Percentiles rank a stretch among this genome's conserved stretches.
These are phyloP conservation scores for Pinus taeda DNA, from an alignment of 75 land plant species.

Conservation along the genomic window DNA sequence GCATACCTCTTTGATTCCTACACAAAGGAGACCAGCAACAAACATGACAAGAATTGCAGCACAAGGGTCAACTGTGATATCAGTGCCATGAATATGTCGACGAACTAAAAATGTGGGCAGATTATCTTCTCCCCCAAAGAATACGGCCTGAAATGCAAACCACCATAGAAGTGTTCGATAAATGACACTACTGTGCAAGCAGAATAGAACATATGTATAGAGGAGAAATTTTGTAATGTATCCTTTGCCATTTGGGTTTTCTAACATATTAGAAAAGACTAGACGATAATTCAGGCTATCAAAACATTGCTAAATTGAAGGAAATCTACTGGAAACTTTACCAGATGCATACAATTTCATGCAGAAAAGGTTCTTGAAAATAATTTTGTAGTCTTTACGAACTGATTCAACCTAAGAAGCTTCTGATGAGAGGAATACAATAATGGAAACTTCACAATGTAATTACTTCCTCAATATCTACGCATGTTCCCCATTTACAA, in stretches of 20 bases:
- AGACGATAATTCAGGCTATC: background rate
- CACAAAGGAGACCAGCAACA: slow-evolving; percentile 80
- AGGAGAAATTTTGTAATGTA: background rate
- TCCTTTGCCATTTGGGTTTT: background rate
- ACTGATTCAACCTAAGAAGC: background rate
- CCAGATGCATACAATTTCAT: background rate
- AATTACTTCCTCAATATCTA: background rate
- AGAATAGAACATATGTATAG: background rate
- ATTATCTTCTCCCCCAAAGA: slow-evolving; percentile 82
- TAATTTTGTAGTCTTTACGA: background rate
- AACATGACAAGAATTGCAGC: slow-evolving; percentile 76
- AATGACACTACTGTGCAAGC: background rate
- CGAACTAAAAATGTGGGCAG: slow-evolving; percentile 70
- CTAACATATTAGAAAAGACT: background rate
- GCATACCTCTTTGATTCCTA: slow-evolving; percentile 92
- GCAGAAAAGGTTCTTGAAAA: background rate
- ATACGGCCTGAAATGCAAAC: slow-evolving; percentile 49
- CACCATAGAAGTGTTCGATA: background rate
- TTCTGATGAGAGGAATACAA: background rate
- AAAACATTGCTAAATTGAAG: background rate
- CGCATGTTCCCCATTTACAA: background rate
- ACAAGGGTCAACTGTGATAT: slow-evolving; percentile 86
- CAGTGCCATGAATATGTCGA: slow-evolving; percentile 53
- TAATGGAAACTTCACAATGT: background rate
- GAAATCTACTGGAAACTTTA: background rate